Conservation (phyloP, 148 eudicot genomes). For the Spergularia marina region DNA sequence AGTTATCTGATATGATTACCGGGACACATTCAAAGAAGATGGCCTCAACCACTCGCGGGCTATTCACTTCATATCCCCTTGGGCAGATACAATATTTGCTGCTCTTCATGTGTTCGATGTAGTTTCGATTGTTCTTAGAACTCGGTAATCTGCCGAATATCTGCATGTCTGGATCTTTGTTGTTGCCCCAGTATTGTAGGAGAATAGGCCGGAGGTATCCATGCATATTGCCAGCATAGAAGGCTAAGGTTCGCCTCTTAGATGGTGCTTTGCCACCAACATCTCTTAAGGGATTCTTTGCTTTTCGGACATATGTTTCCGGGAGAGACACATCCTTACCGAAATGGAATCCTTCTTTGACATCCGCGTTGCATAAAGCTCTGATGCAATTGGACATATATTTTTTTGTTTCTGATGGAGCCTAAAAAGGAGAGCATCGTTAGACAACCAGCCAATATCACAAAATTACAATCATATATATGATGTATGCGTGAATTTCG, state of each 20-base stretch:
- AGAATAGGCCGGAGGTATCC: slow-evolving; percentile 57
- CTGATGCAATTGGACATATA: slow-evolving; percentile 52
- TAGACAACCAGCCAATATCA: neutral
- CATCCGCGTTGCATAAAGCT: slow-evolving; percentile 69
- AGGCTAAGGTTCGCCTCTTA: slow-evolving; percentile 49
- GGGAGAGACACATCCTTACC: slow-evolving; percentile 79
- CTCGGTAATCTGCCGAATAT: slow-evolving; percentile 43
- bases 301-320: slow-evolving; percentile 45
- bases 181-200: slow-evolving; percentile 50
- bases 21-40: slow-evolving; percentile 70
- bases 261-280: slow-evolving; percentile 54
- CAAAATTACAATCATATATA: neutral
- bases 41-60: slow-evolving; percentile 69
- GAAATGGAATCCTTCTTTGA: slow-evolving; percentile 50
- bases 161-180: slow-evolving; percentile 48
- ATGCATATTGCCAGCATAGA: slow-evolving; percentile 71
- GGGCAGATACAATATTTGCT: slow-evolving; percentile 73
- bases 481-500: neutral
- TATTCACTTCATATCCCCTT: slow-evolving; percentile 62
- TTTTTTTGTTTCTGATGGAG: slow-evolving; percentile 52
- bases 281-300: slow-evolving; percentile 39
- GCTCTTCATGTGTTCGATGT: slow-evolving; percentile 56
- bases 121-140: slow-evolving; percentile 46
- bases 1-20: slow-evolving; percentile 66
- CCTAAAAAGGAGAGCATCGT: slow-evolving; percentile 28